A percentile compares a stretch with the other conserved stretches of the same genome.
phyloP scores from a whole-genome alignment of 2,329 filamentous ascomycete genomes.

The Grosmannia serpens region DNA sequence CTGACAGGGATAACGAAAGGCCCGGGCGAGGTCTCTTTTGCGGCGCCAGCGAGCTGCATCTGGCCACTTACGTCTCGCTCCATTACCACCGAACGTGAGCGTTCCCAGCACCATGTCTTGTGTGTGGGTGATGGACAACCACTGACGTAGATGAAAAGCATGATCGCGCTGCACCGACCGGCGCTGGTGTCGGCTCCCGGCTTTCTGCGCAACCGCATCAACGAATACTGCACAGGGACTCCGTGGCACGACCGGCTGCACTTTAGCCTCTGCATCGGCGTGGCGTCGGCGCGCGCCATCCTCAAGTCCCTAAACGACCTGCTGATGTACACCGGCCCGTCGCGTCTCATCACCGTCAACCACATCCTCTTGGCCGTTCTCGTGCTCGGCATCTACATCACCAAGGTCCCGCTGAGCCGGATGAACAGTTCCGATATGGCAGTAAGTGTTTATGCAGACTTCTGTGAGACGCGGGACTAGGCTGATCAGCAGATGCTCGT shows the following conservation, averaged over 20 bases:
- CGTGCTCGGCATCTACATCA: slow-evolving; percentile 5
- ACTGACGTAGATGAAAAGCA: neutral
- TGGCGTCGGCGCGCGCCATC: slow-evolving; percentile 1
- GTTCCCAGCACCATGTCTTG: neutral
- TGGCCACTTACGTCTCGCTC: slow-evolving; percentile 5
- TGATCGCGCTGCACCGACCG: slow-evolving; percentile 6
- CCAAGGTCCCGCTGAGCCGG: slow-evolving; percentile 5
- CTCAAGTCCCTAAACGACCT: slow-evolving; percentile 5
- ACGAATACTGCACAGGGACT: slow-evolving; percentile 6
- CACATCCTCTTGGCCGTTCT: slow-evolving; percentile 5
- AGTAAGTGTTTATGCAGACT: neutral
- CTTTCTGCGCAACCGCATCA: slow-evolving; percentile 5
- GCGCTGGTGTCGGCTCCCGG: slow-evolving; percentile 2
- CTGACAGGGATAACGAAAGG: neutral
- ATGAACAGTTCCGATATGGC: slow-evolving; percentile 2
- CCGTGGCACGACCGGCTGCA: slow-evolving; percentile 4
- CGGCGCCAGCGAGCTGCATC: neutral
- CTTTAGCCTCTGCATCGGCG: slow-evolving; percentile 8
- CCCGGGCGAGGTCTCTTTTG: slow-evolving; percentile 6
- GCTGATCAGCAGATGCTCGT: neutral
- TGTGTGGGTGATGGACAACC: neutral
- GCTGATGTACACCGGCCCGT: slow-evolving; percentile 1
- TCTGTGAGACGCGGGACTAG: neutral
- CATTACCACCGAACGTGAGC: slow-evolving; percentile 5
- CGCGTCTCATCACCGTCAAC: slow-evolving; percentile 3